A percentile compares a stretch with the other conserved stretches of the same genome.
Conservation (phyloP, 2,329 filamentous ascomycete species). For the Talaromyces sp. region DNA sequence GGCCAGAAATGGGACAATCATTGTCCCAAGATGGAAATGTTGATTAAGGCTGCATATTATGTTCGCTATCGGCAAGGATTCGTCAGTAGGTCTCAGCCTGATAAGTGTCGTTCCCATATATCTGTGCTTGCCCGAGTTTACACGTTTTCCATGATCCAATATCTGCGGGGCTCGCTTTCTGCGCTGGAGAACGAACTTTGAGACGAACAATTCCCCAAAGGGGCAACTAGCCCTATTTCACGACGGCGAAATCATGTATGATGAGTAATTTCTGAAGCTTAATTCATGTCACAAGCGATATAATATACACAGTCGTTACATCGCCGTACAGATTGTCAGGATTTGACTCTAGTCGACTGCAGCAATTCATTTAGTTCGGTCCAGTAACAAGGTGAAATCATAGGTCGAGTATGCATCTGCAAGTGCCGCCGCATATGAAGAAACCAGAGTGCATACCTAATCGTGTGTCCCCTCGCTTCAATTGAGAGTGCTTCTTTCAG, state of each 20-base stretch:
- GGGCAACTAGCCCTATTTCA: background rate
- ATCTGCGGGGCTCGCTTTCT: background rate
- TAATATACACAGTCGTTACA: background rate
- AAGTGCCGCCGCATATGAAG: no score
- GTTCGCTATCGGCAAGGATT: background rate
- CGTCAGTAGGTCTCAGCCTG: background rate
- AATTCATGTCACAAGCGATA: background rate
- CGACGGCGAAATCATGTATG: background rate
- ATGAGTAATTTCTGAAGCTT: background rate
- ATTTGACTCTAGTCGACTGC: background rate
- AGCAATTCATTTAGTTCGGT: background rate
- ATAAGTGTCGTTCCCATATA: background rate
- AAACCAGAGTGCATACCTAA: background rate
- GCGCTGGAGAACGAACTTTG: background rate
- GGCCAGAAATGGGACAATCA: background rate
- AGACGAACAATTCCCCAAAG: background rate
- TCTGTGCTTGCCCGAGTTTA: background rate
- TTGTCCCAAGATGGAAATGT: constrained; percentile 9
- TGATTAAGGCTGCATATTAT: background rate
- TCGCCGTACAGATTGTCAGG: background rate
- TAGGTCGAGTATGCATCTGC: no score
- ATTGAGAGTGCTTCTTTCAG: background rate
- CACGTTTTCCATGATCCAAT: background rate
- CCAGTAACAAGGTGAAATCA: background rate
- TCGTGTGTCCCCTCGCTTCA: background rate